A percentile compares a stretch with the other conserved stretches of the same genome.
Conservation (phyloP, 495 filamentous ascomycete genomes). For the Trichoderma virens region DNA sequence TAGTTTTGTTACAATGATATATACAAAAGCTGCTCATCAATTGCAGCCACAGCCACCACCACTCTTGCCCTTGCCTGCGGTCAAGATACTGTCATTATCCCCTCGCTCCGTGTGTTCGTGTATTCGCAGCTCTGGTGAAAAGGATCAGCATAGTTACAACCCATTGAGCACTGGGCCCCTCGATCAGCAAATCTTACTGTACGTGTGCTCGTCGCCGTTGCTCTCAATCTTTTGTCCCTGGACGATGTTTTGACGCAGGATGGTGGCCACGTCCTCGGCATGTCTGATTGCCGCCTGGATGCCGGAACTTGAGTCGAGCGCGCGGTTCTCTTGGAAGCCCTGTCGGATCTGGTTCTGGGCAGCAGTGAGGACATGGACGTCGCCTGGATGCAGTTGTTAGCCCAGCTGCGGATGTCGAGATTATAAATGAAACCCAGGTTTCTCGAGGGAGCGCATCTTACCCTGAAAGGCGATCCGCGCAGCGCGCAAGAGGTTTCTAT, state of each 20-base stretch:
- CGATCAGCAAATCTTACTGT: conserved; percentile 45
- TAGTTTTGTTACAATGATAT: conserved; percentile 12
- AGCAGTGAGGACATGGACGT: conserved; percentile 54
- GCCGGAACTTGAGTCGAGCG: conserved; percentile 44
- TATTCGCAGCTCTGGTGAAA: conserved; percentile 63
- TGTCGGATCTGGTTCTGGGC: conserved; percentile 63
- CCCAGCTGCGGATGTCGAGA: neutral
- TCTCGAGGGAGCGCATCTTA: conserved; percentile 25
- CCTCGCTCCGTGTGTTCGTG: conserved; percentile 86
- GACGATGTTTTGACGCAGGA: conserved; percentile 78
- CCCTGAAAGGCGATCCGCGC: conserved; percentile 77
- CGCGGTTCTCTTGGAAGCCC: conserved; percentile 59
- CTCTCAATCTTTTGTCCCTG: conserved; percentile 53
- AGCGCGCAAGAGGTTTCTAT: conserved; percentile 76
- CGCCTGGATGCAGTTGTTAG: conserved; percentile 42
- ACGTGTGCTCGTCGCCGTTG: conserved; percentile 46
- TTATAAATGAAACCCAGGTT: too few relatives aligned
- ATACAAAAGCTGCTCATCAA: neutral
- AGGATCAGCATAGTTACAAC: conserved; percentile 1
- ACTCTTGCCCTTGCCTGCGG: conserved; percentile 7
- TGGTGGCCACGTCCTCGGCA: conserved; percentile 73
- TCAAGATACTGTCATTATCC: conserved; percentile 81
- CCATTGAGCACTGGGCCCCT: neutral
- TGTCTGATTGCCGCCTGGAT: conserved; percentile 52
- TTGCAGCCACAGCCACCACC: conserved; percentile 7